Evolutionary conservation across 371 early-diverging fungal genomes (phyloP), one percentile per base, ranked within the genome.

Genomic region (Mucor lusitanicus): DNA sequence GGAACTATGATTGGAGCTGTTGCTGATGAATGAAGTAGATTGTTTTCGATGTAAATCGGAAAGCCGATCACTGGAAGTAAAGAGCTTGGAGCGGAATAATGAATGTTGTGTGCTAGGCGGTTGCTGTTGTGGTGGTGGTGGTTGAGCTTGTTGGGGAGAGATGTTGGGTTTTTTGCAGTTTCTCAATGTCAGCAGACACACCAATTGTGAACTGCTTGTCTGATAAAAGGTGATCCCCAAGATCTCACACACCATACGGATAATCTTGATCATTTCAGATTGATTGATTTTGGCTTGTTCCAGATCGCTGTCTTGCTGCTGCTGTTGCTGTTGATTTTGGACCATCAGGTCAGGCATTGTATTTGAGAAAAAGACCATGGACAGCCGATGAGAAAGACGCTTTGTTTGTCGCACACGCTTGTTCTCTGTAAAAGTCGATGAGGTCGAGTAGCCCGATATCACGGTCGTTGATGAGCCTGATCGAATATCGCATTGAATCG

Each of bases 191-290:
- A 83, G 53, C 25, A 83, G 65, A 61, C 83, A 81, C 12, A 65
- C 53, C 12, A 83, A 73, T 32, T 72, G 79, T 46, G 72, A 61
- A 59, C 44, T 42, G 0, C 71, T 54, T 30, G 69, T 69, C 27
- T 80, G 79, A 40, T 71, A 68, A 57, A 75, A 84, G 3, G 80
- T 78, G 33, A 81, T 70, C 6, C 80, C 84, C 0, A 81, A 63
- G 15, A 81, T 61, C 57, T 79, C 81, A 62, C 81, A 81, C 9
- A 75, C 75, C 23, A 71, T 66, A 30, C 77, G 63, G 25, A 73
- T 23, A 11, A 69, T 65, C 33, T 65, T 70, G 12, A 80, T 77
- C 46, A 81, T 68, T 35, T 74, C 61, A 27, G 75, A 69, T 44
- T 76, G 54, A 42, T 72, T 73, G 27, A 67, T 67, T 60, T 79